Evolutionary conservation across 805 yeast species (phyloP).

Genomic region (Teunomyces cretensis): DNA sequence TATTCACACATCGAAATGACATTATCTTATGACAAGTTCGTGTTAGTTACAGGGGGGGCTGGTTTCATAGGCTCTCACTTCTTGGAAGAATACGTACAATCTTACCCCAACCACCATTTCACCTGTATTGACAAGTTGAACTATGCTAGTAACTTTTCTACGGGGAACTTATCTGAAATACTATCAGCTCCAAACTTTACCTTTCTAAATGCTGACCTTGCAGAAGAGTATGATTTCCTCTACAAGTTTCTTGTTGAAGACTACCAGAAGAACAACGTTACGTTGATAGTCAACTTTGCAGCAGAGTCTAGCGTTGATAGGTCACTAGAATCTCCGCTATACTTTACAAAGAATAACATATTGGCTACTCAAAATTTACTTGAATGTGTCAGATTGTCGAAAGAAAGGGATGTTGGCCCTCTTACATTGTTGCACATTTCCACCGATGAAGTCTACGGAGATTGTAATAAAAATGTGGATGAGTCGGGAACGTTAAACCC

Average conservation of each 20-base stretch:
- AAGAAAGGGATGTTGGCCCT: constrained; percentile 3
- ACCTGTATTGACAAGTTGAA: constrained; percentile 47
- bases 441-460: constrained; percentile 63
- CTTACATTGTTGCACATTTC: constrained; percentile 46
- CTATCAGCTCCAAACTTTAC: constrained; percentile 17
- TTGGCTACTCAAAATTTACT: constrained; percentile 48
- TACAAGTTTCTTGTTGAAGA: constrained; percentile 11
- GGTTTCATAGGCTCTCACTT: constrained; percentile 58
- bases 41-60: constrained; percentile 56
- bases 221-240: constrained; percentile 23
- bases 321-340: constrained; percentile 45
- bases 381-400: constrained; percentile 33
- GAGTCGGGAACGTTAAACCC: constrained; percentile 45
- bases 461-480: constrained; percentile 22
- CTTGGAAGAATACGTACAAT: constrained; percentile 31
- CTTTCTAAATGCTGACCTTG: constrained; percentile 36
- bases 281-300: constrained; percentile 48
- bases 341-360: constrained; percentile 46
- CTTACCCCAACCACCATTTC: constrained; percentile 31
- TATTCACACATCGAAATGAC: not conserved
- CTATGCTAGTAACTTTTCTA: constrained; percentile 42
- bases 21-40: constrained; percentile 10
- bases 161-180: constrained; percentile 17
- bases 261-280: constrained; percentile 19
- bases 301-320: constrained; percentile 58